Conservation (phyloP, 257 asterid species). For the Forsythia suspensa region DNA sequence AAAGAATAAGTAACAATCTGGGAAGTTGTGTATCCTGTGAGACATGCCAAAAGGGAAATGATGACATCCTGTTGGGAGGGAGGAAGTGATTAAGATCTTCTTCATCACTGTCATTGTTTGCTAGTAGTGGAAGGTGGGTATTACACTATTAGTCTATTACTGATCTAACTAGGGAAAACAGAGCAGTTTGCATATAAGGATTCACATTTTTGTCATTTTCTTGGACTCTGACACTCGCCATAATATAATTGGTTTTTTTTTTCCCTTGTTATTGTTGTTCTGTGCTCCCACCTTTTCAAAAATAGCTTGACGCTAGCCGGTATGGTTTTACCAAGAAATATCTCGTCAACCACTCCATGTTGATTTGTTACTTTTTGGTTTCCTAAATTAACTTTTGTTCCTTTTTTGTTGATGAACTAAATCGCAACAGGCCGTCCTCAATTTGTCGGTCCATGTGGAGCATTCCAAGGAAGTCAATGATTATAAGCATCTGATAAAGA, state of each 20-base stretch:
- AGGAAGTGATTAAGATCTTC: neutral
- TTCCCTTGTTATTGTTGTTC: neutral
- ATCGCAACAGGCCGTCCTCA: slow-evolving; percentile 82
- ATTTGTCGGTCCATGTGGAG: slow-evolving; percentile 80
- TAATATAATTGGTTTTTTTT: neutral
- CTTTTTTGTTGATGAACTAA: slow-evolving; percentile 27
- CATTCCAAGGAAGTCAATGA: slow-evolving; percentile 97
- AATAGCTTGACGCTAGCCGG: neutral
- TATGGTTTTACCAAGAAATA: neutral
- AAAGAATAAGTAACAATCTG: neutral
- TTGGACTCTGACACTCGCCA: neutral
- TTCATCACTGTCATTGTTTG: neutral
- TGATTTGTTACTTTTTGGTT: neutral
- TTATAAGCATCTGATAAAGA: slow-evolving; percentile 96
- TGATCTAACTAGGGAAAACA: neutral
- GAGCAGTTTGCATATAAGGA: neutral
- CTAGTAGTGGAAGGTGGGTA: neutral
- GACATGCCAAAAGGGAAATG: neutral
- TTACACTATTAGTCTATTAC: neutral
- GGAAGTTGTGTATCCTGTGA: neutral
- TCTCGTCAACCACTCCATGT: neutral
- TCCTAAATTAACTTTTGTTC: slow-evolving; percentile 11
- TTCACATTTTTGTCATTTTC: neutral
- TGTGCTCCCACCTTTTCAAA: neutral
- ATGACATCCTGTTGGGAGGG: neutral